These are phyloP conservation scores for Beauveria bassiana DNA, from an alignment of 2,329 filamentous ascomycete species.

Conservation along the genomic window DNA sequence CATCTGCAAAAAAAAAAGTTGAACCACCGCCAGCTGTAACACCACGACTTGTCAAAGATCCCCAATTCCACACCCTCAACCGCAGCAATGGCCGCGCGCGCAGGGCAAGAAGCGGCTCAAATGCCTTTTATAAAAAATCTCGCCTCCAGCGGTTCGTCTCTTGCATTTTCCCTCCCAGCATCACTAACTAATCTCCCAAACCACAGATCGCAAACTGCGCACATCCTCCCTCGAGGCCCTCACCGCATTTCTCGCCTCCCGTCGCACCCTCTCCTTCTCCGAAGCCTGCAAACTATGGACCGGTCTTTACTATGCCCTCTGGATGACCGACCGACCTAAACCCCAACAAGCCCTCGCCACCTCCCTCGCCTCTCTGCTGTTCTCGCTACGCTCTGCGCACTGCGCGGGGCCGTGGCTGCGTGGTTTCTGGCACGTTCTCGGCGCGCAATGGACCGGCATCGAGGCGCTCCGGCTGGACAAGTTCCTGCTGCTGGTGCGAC, in stretches of 20 bases:
- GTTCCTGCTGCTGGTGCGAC: constrained; percentile 76
- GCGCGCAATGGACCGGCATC: constrained; percentile 63
- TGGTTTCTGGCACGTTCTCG: constrained; percentile 66
- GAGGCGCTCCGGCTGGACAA: constrained; percentile 83
- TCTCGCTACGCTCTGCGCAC: constrained; percentile 39
- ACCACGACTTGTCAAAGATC: background rate
- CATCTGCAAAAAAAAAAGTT: constrained; percentile 8
- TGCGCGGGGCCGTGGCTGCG: constrained; percentile 42
- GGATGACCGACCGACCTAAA: constrained; percentile 86
- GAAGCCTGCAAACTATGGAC: constrained; percentile 90
- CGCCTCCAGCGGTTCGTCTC: constrained; percentile 68
- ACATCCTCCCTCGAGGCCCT: constrained; percentile 72
- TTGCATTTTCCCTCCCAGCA: background rate
- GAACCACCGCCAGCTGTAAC: background rate
- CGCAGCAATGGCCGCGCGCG: constrained; percentile 29
- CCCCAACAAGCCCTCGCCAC: constrained; percentile 77
- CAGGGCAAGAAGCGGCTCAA: constrained; percentile 29
- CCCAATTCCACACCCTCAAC: constrained; percentile 12
- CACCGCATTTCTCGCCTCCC: constrained; percentile 64
- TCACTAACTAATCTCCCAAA: background rate
- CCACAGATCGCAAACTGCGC: constrained; percentile 66
- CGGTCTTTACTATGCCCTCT: constrained; percentile 85
- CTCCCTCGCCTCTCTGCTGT: constrained; percentile 63
- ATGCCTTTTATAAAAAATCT: constrained; percentile 77
- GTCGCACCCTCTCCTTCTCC: constrained; percentile 50